Base-by-base conservation (phyloP, 2,329 filamentous ascomycete genomes). In the Colletotrichum siamense region DNA sequence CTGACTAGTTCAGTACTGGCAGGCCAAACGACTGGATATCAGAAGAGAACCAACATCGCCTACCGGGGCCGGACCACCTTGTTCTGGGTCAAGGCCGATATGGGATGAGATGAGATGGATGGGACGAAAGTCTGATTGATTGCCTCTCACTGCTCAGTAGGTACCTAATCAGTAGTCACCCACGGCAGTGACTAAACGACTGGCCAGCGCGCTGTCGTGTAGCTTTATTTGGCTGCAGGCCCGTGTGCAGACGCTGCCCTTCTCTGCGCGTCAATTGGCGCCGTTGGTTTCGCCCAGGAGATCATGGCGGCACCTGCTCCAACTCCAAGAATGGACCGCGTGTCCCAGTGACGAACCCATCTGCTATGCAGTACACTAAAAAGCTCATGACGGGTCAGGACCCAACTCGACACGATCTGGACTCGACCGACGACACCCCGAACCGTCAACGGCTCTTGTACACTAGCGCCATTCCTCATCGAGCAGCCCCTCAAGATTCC, bases 281-380 rank as follows among this genome's bases (percentile, higher is more conserved):
- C 67, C 72, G 72, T 71, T 74, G 72, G 72, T 71, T 74, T 74
- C 72, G 72, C 72, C 72, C 59, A 65, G 44, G 72, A 55, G 39
- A 64, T 70, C 71, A 70, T 69, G 71, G 71, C 71, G 71, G 57
- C 44, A 59, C 32, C 13, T 16, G 16, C 63, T 26, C 16, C 24
- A 69, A 62, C 39, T 26, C 16, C 24, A 69, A 62, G 36, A 63
- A 63, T 26, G 26, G 36, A 62, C 68, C 68, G 68, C 36, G 57
- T 63, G 36, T 70, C 57, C 44, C 26, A 24, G 36, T 70, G 57
- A 70, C 57, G 68, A 70, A 32, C 36, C 36, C 13, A 22, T 49
- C 8, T 44, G 10, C 39, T 15, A 34, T 15, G 18, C 7, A 18
- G 57, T 12, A 18, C 57, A 30, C 26, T 62, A 32, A 36, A 22